Evolutionary conservation across 1,284 basidiomycete genomes (phyloP), one percentile per base, ranked within the genome.

Genomic region (Pulveroboletus ridleyi): DNA sequence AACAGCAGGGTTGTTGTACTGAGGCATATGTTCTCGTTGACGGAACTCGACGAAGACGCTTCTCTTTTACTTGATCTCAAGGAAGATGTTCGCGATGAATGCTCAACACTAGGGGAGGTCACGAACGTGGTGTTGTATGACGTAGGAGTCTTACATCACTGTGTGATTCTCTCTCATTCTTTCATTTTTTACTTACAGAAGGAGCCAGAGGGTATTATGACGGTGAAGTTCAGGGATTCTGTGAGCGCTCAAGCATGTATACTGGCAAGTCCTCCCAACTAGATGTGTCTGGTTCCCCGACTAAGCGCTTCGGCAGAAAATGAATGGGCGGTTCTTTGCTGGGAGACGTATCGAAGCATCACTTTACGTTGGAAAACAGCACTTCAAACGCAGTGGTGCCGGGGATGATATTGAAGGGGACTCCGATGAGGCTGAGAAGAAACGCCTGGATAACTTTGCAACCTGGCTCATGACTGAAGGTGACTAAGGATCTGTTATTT

Each of bases 121-220:
- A 99, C 96, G 2, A 98, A 95, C 72, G 94, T 99, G 1, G 89
- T 95, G n/a, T 78, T 99, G 42, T 99, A 97, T 77, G 97, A 99
- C 80, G 95, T 97, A 75, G 78, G 94, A 84, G 13, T 25, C 18
- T 59, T 52, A 56, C 18, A 18, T 58, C 56, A 25, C 39, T 58
- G 53, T 23, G 17, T 56, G 41, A 56, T 23, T 50, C 29, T 22
- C 25, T 29, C 59, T 63, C 23, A 60, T 56, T 20, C 62, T 56
- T 25, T 14, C 25, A 33, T 29, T 29, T 55, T 61, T 42, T 18
- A 6, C 41, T 42, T 55, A 22, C 78, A 98, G 95, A 88, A 91
- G 81, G 98, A 99, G 77, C 83, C 89, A 29, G 95, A 98, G 52
- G 98, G 98, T 3, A 81, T 99, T 63, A 98, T 99, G 87, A 97